Evolutionary conservation across 192 early-diverging fungal genomes (phyloP).

Genomic region (Entomortierella lignicola): DNA sequence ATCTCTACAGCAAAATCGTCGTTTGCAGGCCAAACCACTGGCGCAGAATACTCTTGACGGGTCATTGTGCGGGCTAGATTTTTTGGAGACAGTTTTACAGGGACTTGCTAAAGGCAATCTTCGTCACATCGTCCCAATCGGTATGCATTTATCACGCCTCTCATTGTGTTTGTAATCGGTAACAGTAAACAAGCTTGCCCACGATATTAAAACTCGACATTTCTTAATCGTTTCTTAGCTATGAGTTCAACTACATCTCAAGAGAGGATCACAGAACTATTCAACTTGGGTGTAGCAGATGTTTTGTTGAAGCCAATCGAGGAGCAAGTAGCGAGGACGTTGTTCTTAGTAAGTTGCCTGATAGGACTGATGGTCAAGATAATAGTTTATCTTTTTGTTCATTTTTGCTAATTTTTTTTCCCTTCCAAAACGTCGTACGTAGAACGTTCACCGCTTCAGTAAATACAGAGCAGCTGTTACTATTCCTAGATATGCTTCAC

Average conservation of each 20-base stretch:
- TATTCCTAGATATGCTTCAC: conserved; percentile 38
- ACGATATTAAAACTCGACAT: too few species aligned
- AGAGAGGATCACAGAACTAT: conserved; percentile 58
- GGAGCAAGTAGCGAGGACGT: conserved; percentile 59
- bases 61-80: conserved; percentile 34
- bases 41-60: neutral
- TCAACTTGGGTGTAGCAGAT: conserved; percentile 66
- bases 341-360: conserved; percentile 60
- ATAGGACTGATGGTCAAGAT: neutral
- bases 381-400: neutral
- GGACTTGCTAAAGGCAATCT: conserved; percentile 44
- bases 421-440: too few species aligned
- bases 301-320: conserved; percentile 66
- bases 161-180: too few species aligned
- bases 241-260: conserved; percentile 40
- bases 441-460: conserved; percentile 51
- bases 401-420: too few species aligned
- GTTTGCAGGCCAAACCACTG: conserved; percentile 1
- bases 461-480: conserved; percentile 40
- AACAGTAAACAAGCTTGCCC: too few species aligned
- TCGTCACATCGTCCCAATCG: conserved; percentile 50
- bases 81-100: conserved; percentile 38
- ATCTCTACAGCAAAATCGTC: conserved; percentile 3
- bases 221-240: conserved; percentile 8
- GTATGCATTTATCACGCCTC: too few species aligned